Evolutionary conservation across 2,329 filamentous ascomycete genomes (phyloP).

Genomic region (Colletotrichum falcatum): DNA sequence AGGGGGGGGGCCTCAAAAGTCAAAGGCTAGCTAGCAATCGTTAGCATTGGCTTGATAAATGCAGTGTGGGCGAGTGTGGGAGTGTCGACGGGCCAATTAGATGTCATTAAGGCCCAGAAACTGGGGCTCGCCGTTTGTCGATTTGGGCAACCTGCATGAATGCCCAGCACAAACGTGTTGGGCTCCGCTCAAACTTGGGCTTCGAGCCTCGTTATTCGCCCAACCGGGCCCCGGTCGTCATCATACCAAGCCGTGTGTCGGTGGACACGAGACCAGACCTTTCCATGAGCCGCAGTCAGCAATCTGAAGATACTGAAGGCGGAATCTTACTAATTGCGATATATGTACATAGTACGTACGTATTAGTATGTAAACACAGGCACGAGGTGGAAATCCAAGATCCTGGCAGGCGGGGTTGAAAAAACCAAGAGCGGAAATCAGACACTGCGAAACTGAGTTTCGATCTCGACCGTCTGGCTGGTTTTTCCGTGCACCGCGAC

Average conservation of each 20-base stretch:
- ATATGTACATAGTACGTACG: too few species aligned
- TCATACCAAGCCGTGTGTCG: constrained; percentile 15
- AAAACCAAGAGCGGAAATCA: background rate
- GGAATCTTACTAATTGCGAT: background rate
- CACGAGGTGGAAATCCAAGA: background rate
- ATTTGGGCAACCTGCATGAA: constrained; percentile 38
- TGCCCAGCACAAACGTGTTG: constrained; percentile 40
- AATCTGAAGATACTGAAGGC: background rate
- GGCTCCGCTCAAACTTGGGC: constrained; percentile 25
- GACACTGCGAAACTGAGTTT: background rate
- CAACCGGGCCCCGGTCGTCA: constrained; percentile 14
- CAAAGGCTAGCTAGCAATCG: constrained; percentile 17
- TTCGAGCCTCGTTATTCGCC: constrained; percentile 29
- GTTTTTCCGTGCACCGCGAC: background rate
- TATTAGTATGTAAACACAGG: too few species aligned
- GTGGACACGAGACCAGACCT: constrained; percentile 24
- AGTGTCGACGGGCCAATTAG: constrained; percentile 27
- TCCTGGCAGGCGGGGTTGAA: background rate
- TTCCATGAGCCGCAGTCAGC: constrained; percentile 7
- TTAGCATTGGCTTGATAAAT: constrained; percentile 29
- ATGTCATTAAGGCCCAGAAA: constrained; percentile 2
- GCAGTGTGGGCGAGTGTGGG: constrained; percentile 17
- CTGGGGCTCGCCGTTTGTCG: constrained; percentile 14
- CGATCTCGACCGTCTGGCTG: background rate
- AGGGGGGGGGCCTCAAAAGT: constrained; percentile 42